A percentile compares a stretch with the other conserved stretches of the same genome.
phyloP scores from a whole-genome alignment of 768 basidiomycete genomes.

The Auricularia auricula-judae region DNA sequence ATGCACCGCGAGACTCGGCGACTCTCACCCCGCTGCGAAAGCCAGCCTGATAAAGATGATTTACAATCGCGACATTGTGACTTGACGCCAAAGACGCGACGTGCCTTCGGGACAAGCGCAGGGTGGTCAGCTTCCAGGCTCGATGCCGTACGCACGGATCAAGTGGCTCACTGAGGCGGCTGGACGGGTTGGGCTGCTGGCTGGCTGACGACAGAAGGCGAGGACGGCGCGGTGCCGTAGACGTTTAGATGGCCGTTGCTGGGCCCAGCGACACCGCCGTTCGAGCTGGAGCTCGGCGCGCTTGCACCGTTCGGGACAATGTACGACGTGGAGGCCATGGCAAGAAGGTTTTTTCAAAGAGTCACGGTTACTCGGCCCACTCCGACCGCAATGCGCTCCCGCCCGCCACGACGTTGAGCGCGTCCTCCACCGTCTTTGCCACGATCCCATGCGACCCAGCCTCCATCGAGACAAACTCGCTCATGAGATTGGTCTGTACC shows the following conservation, averaged over 20 bases:
- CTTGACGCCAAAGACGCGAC: conserved; percentile 13
- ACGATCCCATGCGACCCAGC: conserved; percentile 31
- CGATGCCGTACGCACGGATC: too few species aligned
- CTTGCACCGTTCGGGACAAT: conserved; percentile 25
- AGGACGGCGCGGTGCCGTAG: conserved; percentile 34
- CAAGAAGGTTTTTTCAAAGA: conserved; percentile 6
- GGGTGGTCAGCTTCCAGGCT: background rate
- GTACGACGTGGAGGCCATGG: conserved; percentile 37
- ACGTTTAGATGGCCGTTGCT: conserved; percentile 17
- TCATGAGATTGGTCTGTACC: conserved; percentile 44
- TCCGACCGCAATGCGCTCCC: conserved; percentile 13
- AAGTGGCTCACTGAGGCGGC: too few species aligned
- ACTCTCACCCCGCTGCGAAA: conserved; percentile 71
- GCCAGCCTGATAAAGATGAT: conserved; percentile 67
- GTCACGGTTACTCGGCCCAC: conserved; percentile 13
- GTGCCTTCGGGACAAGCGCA: conserved; percentile 8
- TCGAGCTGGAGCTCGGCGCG: background rate
- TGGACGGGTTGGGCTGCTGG: conserved; percentile 2
- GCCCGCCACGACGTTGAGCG: conserved; percentile 19
- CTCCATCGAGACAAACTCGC: conserved; percentile 43
- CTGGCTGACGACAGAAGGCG: conserved; percentile 49
- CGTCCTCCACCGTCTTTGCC: background rate
- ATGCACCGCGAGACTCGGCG: conserved; percentile 6
- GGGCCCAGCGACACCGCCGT: conserved; percentile 10
- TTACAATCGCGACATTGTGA: conserved; percentile 69